Evolutionary conservation across 129 eudicot species (phyloP).

Genomic region (carrot (Daucus carota)): DNA sequence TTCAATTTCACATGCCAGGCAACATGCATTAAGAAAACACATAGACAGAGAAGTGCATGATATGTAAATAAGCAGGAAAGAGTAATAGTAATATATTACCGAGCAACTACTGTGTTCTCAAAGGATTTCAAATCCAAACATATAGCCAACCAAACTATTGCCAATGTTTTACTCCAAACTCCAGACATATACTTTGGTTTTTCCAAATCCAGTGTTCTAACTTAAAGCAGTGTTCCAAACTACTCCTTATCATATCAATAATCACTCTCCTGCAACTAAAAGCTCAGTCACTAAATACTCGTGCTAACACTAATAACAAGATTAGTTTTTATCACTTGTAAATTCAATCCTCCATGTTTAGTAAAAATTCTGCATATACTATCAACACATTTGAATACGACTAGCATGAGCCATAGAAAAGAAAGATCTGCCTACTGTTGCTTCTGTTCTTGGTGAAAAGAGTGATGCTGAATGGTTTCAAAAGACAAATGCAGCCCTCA

Average conservation of each 20-base stretch:
- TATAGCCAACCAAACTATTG: no score
- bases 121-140: no score
- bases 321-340: no score
- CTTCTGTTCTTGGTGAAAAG: constrained; percentile 68
- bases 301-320: neutral
- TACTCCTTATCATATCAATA: neutral
- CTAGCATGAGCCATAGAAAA: constrained; percentile 91
- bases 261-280: neutral
- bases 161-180: neutral
- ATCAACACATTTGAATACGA: no score
- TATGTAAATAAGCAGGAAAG: no score
- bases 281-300: neutral
- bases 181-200: constrained; percentile 3
- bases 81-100: no score
- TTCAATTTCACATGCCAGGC: no score
- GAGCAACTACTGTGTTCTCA: no score
- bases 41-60: no score
- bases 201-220: neutral
- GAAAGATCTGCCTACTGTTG: constrained; percentile 74
- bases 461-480: constrained; percentile 74
- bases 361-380: no score
- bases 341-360: no score
- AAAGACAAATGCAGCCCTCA: constrained; percentile 73
- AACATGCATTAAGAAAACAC: no score
- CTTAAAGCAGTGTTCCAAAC: neutral